Conservation (phyloP, 495 filamentous ascomycete genomes). For the Astrocystis sublimbata region DNA sequence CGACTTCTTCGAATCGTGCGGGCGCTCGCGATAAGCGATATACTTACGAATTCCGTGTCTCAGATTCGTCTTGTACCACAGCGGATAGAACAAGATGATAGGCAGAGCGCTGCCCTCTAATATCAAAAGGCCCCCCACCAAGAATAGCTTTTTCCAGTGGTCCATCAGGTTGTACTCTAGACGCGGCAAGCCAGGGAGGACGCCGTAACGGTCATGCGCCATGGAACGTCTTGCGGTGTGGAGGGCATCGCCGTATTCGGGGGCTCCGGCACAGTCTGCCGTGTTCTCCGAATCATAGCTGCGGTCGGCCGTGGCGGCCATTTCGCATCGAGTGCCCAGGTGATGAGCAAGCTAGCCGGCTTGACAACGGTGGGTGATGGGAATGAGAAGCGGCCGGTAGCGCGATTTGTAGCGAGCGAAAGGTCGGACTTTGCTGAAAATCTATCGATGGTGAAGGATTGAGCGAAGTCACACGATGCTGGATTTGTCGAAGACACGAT, state of each 20-base stretch:
- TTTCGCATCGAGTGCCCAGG: neutral
- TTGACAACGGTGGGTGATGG: neutral
- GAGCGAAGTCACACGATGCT: neutral
- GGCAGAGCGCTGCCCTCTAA: slow-evolving; percentile 49
- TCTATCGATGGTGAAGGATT: neutral
- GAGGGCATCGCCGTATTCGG: slow-evolving; percentile 22
- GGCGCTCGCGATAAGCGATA: neutral
- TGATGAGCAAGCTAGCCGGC: neutral
- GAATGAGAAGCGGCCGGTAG: neutral
- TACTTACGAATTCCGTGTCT: slow-evolving; percentile 44
- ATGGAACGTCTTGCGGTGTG: slow-evolving; percentile 21
- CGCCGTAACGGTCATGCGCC: slow-evolving; percentile 20
- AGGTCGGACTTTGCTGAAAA: neutral
- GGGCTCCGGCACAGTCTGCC: neutral
- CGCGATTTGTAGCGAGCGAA: neutral
- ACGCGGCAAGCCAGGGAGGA: slow-evolving; percentile 39
- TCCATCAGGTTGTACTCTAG: slow-evolving; percentile 47
- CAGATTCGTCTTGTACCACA: slow-evolving; percentile 40
- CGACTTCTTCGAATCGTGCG: no score
- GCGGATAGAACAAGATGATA: slow-evolving; percentile 49
- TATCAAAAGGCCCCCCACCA: slow-evolving; percentile 42
- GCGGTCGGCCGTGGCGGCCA: slow-evolving; percentile 5
- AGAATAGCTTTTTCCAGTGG: slow-evolving; percentile 45
- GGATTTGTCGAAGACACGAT: neutral
- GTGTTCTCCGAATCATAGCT: neutral